Percentiles rank a stretch among this genome's conserved stretches.
Conservation (phyloP, 768 basidiomycete species). For the Boletus tylopilopsis region DNA sequence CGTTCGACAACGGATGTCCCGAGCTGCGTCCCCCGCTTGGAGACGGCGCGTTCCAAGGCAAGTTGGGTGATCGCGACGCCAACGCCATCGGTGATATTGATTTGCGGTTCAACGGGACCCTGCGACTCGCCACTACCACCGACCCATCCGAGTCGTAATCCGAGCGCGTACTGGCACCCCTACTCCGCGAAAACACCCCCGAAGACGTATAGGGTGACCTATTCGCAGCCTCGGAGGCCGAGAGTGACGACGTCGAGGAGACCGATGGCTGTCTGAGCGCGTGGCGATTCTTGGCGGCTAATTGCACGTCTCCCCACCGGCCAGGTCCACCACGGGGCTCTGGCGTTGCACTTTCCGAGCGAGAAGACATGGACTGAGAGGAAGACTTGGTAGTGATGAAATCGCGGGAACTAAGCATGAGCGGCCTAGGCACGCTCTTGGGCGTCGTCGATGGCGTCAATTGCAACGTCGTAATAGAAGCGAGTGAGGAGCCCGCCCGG, state of each 20-base stretch:
- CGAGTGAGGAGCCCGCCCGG: slow-evolving; percentile 38
- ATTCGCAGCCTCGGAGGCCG: slow-evolving; percentile 48
- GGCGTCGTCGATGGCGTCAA: slow-evolving; percentile 30
- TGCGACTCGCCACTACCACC: slow-evolving; percentile 39
- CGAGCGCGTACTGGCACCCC: slow-evolving; percentile 33
- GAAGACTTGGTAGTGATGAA: slow-evolving; percentile 32
- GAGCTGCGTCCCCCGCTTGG: slow-evolving; percentile 36
- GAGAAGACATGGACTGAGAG: slow-evolving; percentile 25
- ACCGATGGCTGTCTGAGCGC: slow-evolving; percentile 49
- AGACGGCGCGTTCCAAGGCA: slow-evolving; percentile 35
- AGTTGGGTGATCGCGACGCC: slow-evolving; percentile 37
- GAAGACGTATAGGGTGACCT: slow-evolving; percentile 26
- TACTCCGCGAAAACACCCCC: slow-evolving; percentile 7
- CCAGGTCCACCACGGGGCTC: slow-evolving; percentile 23
- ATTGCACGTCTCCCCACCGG: slow-evolving; percentile 51
- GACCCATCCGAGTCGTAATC: slow-evolving; percentile 57
- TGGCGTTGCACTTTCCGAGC: slow-evolving; percentile 36
- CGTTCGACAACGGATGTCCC: slow-evolving; percentile 15
- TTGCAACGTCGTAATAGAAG: slow-evolving; percentile 42
- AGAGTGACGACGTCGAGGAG: slow-evolving; percentile 63
- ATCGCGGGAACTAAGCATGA: slow-evolving; percentile 56
- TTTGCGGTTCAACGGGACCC: slow-evolving; percentile 61
- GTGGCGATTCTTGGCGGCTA: slow-evolving; percentile 32
- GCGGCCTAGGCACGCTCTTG: slow-evolving; percentile 60
- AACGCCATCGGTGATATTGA: slow-evolving; percentile 73